phyloP scores from a whole-genome alignment of 768 basidiomycete genomes.

The Collybia mongolica region DNA sequence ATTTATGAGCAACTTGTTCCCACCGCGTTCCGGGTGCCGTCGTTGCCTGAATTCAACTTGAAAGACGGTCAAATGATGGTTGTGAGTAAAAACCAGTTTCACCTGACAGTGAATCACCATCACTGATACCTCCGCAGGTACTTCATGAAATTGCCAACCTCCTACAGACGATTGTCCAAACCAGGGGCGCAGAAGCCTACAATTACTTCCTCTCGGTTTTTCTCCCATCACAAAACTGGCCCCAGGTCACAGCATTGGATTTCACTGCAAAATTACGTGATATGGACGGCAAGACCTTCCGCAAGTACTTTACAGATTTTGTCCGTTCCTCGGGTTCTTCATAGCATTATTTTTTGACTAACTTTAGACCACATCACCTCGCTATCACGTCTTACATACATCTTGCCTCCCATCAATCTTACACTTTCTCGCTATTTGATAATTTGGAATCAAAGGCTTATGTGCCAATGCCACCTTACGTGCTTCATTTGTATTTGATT shows the following conservation, averaged over 20 bases:
- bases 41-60: slow-evolving; percentile 76
- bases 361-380: slow-evolving; percentile 1
- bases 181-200: slow-evolving; percentile 79
- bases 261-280: slow-evolving; percentile 76
- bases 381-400: slow-evolving; percentile 10
- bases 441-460: slow-evolving; percentile 1
- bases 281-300: slow-evolving; percentile 72
- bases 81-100: slow-evolving; percentile 45
- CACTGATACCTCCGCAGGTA: slow-evolving; percentile 48
- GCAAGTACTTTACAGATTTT: slow-evolving; percentile 86
- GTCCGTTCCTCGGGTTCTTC: slow-evolving; percentile 71
- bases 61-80: slow-evolving; percentile 86
- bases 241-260: slow-evolving; percentile 66
- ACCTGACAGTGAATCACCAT: background rate
- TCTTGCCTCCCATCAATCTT: background rate
- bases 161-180: slow-evolving; percentile 74
- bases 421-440: slow-evolving; percentile 7
- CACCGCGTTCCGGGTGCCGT: slow-evolving; percentile 77
- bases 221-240: slow-evolving; percentile 89
- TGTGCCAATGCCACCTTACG: too few species aligned
- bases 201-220: slow-evolving; percentile 77
- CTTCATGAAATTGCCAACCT: slow-evolving; percentile 87
- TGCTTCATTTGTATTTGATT: background rate
- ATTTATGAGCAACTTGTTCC: slow-evolving; percentile 87
- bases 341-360: slow-evolving; percentile 34